phyloP scores from a whole-genome alignment of 1,284 basidiomycete species.

The Pseudozyma sp. region DNA sequence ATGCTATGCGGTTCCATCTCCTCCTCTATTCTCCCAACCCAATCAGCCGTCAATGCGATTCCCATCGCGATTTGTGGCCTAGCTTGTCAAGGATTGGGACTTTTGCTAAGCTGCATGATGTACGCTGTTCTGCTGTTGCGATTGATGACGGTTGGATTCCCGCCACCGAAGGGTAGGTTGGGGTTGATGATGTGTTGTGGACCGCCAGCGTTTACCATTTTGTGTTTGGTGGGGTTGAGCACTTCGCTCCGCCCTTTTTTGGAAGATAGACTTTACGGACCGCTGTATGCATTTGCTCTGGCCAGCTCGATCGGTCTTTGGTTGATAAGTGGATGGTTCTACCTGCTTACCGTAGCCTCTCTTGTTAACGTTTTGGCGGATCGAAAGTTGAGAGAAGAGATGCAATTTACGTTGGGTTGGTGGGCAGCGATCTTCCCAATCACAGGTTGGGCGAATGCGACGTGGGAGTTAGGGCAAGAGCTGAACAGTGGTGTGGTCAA shows the following conservation, averaged over 20 bases:
- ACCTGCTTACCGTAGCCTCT: conserved; percentile 19
- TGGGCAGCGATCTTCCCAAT: conserved; percentile 50
- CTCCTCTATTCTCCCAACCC: conserved; percentile 5
- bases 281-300: conserved; percentile 11
- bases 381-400: conserved; percentile 1
- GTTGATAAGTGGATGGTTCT: conserved; percentile 40
- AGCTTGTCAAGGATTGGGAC: conserved; percentile 43
- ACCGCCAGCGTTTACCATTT: conserved; percentile 41
- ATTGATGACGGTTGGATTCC: conserved; percentile 35
- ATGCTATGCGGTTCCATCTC: conserved; percentile 50
- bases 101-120: conserved; percentile 35
- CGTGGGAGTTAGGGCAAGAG: conserved; percentile 15
- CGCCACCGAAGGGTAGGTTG: conserved; percentile 17
- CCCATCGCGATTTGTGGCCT: conserved; percentile 31
- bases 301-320: conserved; percentile 25
- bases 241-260: background rate
- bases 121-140: conserved; percentile 33
- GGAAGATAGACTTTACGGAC: background rate
- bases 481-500: conserved; percentile 11
- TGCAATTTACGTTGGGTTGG: conserved; percentile 46
- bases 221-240: conserved; percentile 38
- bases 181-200: conserved; percentile 49
- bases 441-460: conserved; percentile 31
- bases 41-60: conserved; percentile 5
- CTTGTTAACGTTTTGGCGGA: conserved; percentile 7